phyloP scores from a whole-genome alignment of 2,329 filamentous ascomycete species.

The Monosporascus sp. region DNA sequence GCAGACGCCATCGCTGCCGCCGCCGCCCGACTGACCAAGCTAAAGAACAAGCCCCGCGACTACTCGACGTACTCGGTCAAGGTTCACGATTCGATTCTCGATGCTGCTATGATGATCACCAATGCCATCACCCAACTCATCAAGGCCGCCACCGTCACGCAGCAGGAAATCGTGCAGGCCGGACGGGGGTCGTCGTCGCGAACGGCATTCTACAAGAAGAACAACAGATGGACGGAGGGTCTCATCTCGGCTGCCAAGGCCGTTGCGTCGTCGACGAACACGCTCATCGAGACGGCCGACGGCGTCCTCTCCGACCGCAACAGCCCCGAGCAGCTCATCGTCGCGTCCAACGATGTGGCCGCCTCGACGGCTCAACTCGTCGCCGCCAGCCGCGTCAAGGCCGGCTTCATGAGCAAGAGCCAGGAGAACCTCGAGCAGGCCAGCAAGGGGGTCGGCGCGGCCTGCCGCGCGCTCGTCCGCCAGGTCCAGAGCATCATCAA shows the following conservation, averaged over 20 bases:
- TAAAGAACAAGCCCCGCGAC: slow-evolving; percentile 95
- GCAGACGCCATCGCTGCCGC: slow-evolving; percentile 94
- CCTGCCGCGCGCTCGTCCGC: slow-evolving; percentile 80
- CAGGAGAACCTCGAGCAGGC: slow-evolving; percentile 89
- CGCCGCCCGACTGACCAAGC: slow-evolving; percentile 78
- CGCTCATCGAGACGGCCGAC: slow-evolving; percentile 94
- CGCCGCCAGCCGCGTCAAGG: slow-evolving; percentile 92
- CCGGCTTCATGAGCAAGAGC: slow-evolving; percentile 94
- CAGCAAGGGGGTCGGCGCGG: slow-evolving; percentile 85
- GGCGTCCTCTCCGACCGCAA: slow-evolving; percentile 89
- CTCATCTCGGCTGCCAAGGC: slow-evolving; percentile 96
- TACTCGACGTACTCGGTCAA: slow-evolving; percentile 95
- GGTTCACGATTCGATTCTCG: slow-evolving; percentile 91
- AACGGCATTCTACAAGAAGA: slow-evolving; percentile 99
- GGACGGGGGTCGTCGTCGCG: slow-evolving; percentile 81
- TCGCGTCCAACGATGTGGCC: slow-evolving; percentile 94
- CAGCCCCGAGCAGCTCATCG: slow-evolving; percentile 93
- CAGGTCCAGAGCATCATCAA: slow-evolving; percentile 95
- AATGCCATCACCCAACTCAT: slow-evolving; percentile 91
- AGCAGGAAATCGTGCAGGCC: slow-evolving; percentile 94
- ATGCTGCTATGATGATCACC: slow-evolving; percentile 88
- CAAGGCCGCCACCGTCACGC: slow-evolving; percentile 86
- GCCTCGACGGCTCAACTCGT: slow-evolving; percentile 95
- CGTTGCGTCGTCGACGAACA: slow-evolving; percentile 89
- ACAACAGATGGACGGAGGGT: slow-evolving; percentile 98